Base-by-base conservation (phyloP, 495 filamentous ascomycete species). In the Articulospora tetracladia region DNA sequence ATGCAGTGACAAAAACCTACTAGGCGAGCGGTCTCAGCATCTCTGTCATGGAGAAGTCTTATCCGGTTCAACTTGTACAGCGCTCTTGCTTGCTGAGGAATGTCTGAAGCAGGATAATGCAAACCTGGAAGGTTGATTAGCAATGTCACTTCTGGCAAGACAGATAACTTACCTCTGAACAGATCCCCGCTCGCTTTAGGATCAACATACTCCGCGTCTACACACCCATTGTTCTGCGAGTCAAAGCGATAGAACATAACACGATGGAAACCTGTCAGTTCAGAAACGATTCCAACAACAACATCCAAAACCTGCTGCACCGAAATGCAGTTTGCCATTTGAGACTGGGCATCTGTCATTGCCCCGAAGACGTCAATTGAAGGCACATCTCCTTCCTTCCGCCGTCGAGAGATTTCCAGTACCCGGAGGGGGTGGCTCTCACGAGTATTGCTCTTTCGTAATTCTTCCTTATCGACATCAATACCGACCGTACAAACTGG, bases 191-290 rank as follows among this genome's bases (percentile, higher is more conserved):
- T 92, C 19, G 83, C 82, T 39, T 80, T 72, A 6, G 87, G 85
- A 66, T 97, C 89, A 22, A 95, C 86, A 13, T 96, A 71, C 69
- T 97, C 93, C 0, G 91, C 88, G 30, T 96, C 92, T 0, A 96
- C 92, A 50, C 84, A 83, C 0, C 92, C 92, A 69, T 96, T 96
- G 74, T 85, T 92, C 1, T 77, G 70, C 46, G 84, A 78, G 69
- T 98, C 93, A 63, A 97, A 98, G 64, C 94, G 92, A 72, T 96
- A 97, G 17, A 98, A 81, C 87, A 97, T 89, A 6, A 96, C 89
- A 1, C 92, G 89, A 66, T 96, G 92, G 64, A 97, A 97, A 0
- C 93, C 92, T 0, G 91, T 95, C 20, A 98, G 71, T 62, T 97
- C 92, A 67, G 95, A 91, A 20, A 93, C 74, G 28, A 86, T 85